Evolutionary conservation across 768 basidiomycete species (phyloP).

Genomic region (Boletus sp.): DNA sequence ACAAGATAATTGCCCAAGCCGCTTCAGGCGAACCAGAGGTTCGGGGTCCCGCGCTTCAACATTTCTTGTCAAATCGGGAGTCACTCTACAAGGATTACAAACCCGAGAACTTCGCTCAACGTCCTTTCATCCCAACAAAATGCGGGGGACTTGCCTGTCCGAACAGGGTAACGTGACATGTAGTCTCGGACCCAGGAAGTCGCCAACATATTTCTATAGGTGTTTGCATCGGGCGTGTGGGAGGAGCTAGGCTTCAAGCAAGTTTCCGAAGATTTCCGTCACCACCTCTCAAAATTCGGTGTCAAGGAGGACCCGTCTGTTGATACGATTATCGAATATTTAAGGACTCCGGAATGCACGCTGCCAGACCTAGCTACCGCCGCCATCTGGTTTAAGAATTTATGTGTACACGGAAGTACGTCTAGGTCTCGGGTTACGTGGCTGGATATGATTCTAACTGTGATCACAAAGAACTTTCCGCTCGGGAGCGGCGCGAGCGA

Average conservation of each 20-base stretch:
- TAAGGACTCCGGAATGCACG: background rate
- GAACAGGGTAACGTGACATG: conserved; percentile 7
- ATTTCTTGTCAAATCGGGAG: conserved; percentile 10
- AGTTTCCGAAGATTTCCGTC: background rate
- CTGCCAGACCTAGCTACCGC: conserved; percentile 1
- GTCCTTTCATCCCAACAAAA: conserved; percentile 4
- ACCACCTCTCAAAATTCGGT: conserved; percentile 8
- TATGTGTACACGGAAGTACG: conserved; percentile 6
- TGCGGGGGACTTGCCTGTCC: background rate
- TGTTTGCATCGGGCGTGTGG: conserved; percentile 7
- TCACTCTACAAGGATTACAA: conserved; percentile 10
- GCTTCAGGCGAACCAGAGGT: conserved; percentile 1
- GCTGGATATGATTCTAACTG: background rate
- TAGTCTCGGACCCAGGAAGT: background rate
- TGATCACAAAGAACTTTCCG: conserved; percentile 3
- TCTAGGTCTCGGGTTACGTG: background rate
- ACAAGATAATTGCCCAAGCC: conserved; percentile 4
- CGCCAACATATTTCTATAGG: conserved; percentile 1
- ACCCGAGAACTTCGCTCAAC: conserved; percentile 2
- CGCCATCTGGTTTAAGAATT: conserved; percentile 5
- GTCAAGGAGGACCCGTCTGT: conserved; percentile 4
- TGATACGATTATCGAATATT: background rate
- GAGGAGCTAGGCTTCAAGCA: conserved; percentile 8
- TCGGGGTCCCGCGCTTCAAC: conserved; percentile 2
- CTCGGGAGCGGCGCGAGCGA: conserved; percentile 1